Percentiles rank a stretch among this genome's conserved stretches.
phyloP scores from a whole-genome alignment of 768 basidiomycete genomes.

The Phaeolepiota aurea region DNA sequence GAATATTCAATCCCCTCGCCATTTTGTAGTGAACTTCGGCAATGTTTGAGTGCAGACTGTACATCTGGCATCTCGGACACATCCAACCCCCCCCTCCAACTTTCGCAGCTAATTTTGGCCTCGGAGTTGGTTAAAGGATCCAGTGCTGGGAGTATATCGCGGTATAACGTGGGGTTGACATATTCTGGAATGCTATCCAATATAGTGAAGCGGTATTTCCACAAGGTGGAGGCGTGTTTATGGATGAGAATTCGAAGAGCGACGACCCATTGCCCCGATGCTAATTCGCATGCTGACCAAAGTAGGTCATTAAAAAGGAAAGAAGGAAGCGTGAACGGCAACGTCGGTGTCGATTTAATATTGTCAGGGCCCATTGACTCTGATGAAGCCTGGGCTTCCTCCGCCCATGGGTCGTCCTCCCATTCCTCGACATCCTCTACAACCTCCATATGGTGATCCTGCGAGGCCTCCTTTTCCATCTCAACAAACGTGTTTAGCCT shows the following conservation, averaged over 20 bases:
- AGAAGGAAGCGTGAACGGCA: conserved; percentile 43
- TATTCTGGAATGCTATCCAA: conserved; percentile 72
- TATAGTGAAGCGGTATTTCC: conserved; percentile 62
- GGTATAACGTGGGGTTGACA: conserved; percentile 52
- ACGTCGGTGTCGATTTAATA: conserved; percentile 20
- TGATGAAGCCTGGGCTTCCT: conserved; percentile 19
- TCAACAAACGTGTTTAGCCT: conserved; percentile 66
- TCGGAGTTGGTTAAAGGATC: conserved; percentile 43
- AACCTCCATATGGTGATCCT: conserved; percentile 24
- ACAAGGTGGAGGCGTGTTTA: conserved; percentile 49
- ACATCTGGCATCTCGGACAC: conserved; percentile 47
- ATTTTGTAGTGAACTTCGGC: conserved; percentile 5
- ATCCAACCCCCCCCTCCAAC: conserved; percentile 49
- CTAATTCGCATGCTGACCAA: conserved; percentile 55
- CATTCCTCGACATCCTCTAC: conserved; percentile 57
- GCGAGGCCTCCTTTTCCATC: conserved; percentile 37
- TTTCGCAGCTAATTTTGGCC: conserved; percentile 13
- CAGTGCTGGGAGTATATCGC: conserved; percentile 53
- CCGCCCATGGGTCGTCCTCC: conserved; percentile 77
- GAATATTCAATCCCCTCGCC: background rate
- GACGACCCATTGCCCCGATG: conserved; percentile 48
- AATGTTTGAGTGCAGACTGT: conserved; percentile 28
- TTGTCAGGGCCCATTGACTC: conserved; percentile 20
- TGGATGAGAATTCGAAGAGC: conserved; percentile 51
- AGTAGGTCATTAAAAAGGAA: conserved; percentile 59